These are phyloP conservation scores for Rhizopogon sp. DNA, from an alignment of 768 basidiomycete genomes.

Conservation along the genomic window DNA sequence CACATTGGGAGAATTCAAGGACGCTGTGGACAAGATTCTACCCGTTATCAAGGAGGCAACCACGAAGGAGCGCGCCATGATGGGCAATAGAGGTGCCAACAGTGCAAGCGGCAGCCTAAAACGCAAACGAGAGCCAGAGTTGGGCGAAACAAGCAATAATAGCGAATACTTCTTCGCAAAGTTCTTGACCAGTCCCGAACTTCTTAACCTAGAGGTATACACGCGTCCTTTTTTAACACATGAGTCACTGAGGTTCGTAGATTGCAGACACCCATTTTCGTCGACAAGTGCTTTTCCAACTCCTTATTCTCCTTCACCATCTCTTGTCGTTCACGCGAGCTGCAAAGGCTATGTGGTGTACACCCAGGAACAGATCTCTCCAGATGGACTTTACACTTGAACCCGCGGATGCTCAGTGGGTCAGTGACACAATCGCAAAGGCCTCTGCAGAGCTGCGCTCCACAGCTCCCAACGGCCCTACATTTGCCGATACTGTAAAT, in stretches of 20 bases:
- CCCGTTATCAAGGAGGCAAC: constrained; percentile 83
- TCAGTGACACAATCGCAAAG: constrained; percentile 62
- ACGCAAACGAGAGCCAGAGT: constrained; percentile 60
- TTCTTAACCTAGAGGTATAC: constrained; percentile 81
- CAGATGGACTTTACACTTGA: constrained; percentile 82
- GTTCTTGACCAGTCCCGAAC: constrained; percentile 82
- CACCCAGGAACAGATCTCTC: constrained; percentile 67
- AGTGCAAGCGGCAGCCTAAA: constrained; percentile 41
- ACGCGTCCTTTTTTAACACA: constrained; percentile 2
- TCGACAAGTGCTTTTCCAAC: constrained; percentile 86
- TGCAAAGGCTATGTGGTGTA: constrained; percentile 55
- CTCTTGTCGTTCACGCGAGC: constrained; percentile 69
- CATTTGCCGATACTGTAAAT: constrained; percentile 69
- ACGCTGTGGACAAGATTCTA: constrained; percentile 66
- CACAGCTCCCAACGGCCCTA: constrained; percentile 73
- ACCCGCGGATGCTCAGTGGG: constrained; percentile 65
- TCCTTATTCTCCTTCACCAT: constrained; percentile 73
- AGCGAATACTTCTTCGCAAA: constrained; percentile 91
- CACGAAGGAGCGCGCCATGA: constrained; percentile 82
- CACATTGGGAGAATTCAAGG: constrained; percentile 61
- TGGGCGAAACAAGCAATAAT: constrained; percentile 43
- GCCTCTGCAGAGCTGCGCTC: constrained; percentile 53
- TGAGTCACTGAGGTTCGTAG: constrained; percentile 33
- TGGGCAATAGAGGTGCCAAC: constrained; percentile 59
- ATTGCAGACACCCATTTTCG: constrained; percentile 89